Evolutionary conservation across 768 basidiomycete species (phyloP), one percentile per base, ranked within the genome.

Genomic region (Tylopilus rubrobrunneus): DNA sequence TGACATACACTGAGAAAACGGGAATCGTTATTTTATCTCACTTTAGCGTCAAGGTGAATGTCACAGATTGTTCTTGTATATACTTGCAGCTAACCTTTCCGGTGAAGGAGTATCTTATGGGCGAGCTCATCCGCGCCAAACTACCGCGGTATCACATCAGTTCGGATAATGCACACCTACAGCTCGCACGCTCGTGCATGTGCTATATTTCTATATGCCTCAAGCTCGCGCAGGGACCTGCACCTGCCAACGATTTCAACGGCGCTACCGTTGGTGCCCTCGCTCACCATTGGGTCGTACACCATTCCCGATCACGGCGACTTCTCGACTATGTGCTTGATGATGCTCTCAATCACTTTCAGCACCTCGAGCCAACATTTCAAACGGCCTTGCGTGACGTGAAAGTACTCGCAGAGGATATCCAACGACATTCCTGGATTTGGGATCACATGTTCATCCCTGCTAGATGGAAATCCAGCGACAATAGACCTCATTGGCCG

Each of bases 141-240:
- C 48, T 53, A 37, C 27, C 17, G 2, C 19, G 7, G 10, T 43
- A 49, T 23, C 19, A 49, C 28, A 29, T 53, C 27, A 23, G 1
- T 19, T 21, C 1, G 41, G 41, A 53, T 17, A n/a, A 1, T 14
- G 52, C 52, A n/a, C 47, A 53, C 27, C 12, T 50, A 10, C 25
- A 15, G 12, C 14, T 53, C 11, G 31, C 27, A 2, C 47, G n/a
- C 14, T 49, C 41, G 5, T 53, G 48, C 48, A 49, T 53, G 48
- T 53, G 47, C 27, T 53, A 53, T 23, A 36, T 53, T 7, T 53
- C 52, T 12, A 37, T 53, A 29, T 50, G 47, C 33, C 36, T 37
- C 15, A 37, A 37, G 7, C 15, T 10, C 19, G 43, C 10, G 7
- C 36, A 27, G 7, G 7, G 9, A 12, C 8, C 40, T 12, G n/a